Percentiles rank a stretch among this genome's conserved stretches.
These are phyloP conservation scores for Colletotrichum navitas DNA, from an alignment of 2,329 filamentous ascomycete genomes.

Conservation along the genomic window DNA sequence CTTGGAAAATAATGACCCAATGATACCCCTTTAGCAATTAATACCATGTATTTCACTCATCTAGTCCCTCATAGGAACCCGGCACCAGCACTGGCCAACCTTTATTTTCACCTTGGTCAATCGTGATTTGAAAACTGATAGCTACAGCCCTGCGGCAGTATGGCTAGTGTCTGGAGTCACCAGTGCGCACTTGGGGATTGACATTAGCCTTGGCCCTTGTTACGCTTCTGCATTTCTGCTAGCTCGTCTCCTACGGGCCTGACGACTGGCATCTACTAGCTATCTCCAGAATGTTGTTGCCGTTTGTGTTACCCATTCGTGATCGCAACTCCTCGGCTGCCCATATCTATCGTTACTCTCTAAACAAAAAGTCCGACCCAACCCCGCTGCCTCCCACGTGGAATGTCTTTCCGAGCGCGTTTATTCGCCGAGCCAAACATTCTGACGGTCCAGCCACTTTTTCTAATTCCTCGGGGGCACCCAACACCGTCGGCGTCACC, in stretches of 20 bases:
- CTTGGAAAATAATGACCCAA: constrained; percentile 19
- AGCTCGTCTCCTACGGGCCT: background rate
- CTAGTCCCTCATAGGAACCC: background rate
- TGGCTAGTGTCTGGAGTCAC: background rate
- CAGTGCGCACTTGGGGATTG: background rate
- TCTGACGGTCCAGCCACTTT: background rate
- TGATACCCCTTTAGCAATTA: constrained; percentile 28
- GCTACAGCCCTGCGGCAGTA: no score
- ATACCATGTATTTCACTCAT: background rate
- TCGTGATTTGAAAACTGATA: no score
- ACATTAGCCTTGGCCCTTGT: no score
- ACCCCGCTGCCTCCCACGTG: background rate
- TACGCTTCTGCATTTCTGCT: no score
- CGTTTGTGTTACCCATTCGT: background rate
- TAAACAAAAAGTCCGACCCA: background rate
- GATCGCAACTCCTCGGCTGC: background rate
- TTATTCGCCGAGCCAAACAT: background rate
- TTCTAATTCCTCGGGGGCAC: background rate
- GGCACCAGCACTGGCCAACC: no score
- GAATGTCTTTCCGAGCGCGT: background rate
- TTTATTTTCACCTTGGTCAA: no score
- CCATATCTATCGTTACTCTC: background rate
- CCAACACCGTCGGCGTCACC: constrained; percentile 9
- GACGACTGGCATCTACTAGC: background rate
- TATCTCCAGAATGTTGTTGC: background rate